Base-by-base conservation (phyloP, 495 filamentous ascomycete genomes). In the Penicillium antarcticum region DNA sequence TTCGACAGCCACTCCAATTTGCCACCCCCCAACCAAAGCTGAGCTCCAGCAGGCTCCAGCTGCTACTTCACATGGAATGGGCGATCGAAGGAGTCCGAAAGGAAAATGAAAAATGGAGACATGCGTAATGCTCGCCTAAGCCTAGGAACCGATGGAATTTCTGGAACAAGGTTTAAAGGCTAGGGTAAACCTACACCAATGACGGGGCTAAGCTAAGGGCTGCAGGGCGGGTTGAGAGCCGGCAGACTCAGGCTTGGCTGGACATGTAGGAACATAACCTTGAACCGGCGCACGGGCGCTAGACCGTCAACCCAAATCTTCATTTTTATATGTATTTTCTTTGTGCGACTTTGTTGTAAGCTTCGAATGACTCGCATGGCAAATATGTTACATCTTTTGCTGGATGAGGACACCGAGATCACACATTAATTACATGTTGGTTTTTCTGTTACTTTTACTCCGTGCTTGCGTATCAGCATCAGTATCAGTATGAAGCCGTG, bases 221-320 rank as follows among this genome's bases (percentile, higher is more conserved):
- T 42, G 46, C 46, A 48, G 29, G 46, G 45, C 53, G 48, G 48
- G 48, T 29, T 46, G 47, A 47, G 29, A 49, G 35, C 50, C 42
- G 50, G 42, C 31, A 10, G 24, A 18, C n/a, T 42, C 31, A 13
- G 21, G 36, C 46, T 54, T 45, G 48, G 45, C 52, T 47, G 19
- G 42, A 23, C 42, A 29, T 46, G 45, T 42, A 58, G 55, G 55
- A 45, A 47, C 56, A 58, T 55, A 52, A 43, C 53, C 53, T 56
- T 56, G 46, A 34, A 38, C 33, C 13, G 17, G 36, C 46, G 32
- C 46, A 54, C 46, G 45, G 45, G 37, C 40, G n/a, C 12, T 16
- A 23, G 3, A 23, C 21, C 5, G 21, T 2, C 45, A 23, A 16
- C 26, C 8, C 26, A 7, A 29, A 8, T 1, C 7, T 29, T 9